phyloP scores from a whole-genome alignment of 148 eudicot species.

The Suaeda aralocaspica region DNA sequence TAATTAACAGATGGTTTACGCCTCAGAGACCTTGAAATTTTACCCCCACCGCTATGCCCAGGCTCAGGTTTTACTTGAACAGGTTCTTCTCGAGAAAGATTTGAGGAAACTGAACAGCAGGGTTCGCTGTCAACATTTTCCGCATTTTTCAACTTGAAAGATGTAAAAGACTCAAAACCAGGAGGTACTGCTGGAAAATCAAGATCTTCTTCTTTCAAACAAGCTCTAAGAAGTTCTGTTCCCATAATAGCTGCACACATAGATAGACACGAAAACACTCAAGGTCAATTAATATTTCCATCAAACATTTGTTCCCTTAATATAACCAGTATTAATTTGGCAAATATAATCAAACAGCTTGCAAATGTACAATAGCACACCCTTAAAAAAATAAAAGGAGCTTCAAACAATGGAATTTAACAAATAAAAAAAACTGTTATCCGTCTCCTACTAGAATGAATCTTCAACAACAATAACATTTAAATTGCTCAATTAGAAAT shows the following conservation, averaged over 20 bases:
- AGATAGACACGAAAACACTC: constrained; percentile 8
- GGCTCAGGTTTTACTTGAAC: constrained; percentile 37
- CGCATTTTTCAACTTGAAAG: constrained; percentile 54
- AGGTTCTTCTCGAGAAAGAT: constrained; percentile 40
- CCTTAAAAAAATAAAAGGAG: not conserved
- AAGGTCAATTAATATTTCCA: not conserved
- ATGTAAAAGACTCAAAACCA: constrained; percentile 76
- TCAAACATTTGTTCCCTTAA: not conserved
- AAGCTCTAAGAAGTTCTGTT: constrained; percentile 62
- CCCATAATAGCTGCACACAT: constrained; percentile 53
- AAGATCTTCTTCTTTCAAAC: constrained; percentile 66
- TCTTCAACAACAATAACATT: not conserved
- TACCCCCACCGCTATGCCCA: constrained; percentile 39
- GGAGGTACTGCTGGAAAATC: constrained; percentile 84
- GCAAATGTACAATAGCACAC: not conserved
- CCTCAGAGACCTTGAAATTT: constrained; percentile 46
- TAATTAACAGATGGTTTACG: constrained; percentile 53
- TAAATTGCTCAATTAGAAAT: not conserved
- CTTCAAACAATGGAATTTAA: not conserved
- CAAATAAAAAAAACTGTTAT: not conserved
- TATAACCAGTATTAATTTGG: not conserved
- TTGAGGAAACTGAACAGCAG: constrained; percentile 47
- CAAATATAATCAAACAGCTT: not conserved
- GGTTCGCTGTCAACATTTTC: constrained; percentile 42
- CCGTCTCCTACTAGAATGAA: not conserved